Evolutionary conservation across 2,329 filamentous ascomycete genomes (phyloP), one percentile per base, ranked within the genome.

Genomic region (Beauveria varroae): DNA sequence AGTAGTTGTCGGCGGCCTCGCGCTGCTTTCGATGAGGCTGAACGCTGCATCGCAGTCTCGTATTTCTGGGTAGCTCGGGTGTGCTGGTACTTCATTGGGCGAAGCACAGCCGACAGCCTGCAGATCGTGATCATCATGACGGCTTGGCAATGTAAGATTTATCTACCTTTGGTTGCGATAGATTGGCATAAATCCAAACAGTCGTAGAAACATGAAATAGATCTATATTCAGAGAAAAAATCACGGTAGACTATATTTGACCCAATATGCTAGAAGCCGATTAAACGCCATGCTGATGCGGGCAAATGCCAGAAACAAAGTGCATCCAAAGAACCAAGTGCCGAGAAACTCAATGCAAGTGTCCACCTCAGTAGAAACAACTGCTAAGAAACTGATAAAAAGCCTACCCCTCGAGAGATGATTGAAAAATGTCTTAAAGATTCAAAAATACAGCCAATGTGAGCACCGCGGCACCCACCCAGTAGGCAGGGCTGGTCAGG

Each of bases 381-480:
- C 30, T 34, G 30, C 30, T 34, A 34, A 34, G 14, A 34, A 34
- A 34, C 10, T 5, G 4, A 34, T 10, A 14, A 34, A 3, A 14
- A 14, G 34, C 34, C 12, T 37, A 5, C 34, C 5, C 34, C 34
- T 37, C 12, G 12, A 37, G 12, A 14, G 34, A 37, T 14, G 34
- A 37, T 37, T 14, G 12, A 57, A 24, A 3, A 12, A 37, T n/a
- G 26, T 26, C 47, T 53, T 26, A 37, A 49, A 22, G 16, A 37
- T 28, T 63, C 55, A 64, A 63, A 34, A 69, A 52, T 34, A 70
- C 56, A 30, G 56, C 60, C 30, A 66, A 63, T 64, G 66, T 60
- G 34, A 66, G 65, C 7, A 62, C 57, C 14, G 65, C 63, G 41
- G 66, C 63, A 16, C 62, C 65, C 10, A 46, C 16, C 55, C 56